These are phyloP conservation scores for Trypethelium eluteriae DNA, from an alignment of 495 filamentous ascomycete genomes.

Conservation along the genomic window DNA sequence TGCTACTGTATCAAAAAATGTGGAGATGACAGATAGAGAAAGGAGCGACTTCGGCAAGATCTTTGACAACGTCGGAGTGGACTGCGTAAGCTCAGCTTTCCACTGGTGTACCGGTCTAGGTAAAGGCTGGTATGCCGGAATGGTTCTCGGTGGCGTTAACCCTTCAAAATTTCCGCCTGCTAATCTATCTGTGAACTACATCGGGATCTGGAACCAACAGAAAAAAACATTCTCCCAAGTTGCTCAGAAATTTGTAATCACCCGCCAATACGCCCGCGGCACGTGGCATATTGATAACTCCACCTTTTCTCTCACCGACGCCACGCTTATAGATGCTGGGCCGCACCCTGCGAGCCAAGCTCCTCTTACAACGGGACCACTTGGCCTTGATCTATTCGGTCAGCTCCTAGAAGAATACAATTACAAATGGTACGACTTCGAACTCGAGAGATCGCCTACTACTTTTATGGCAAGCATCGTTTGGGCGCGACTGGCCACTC, in stretches of 20 bases:
- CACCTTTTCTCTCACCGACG: not conserved
- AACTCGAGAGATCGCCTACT: not conserved
- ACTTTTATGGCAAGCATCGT: slow-evolving; percentile 3
- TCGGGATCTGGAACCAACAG: not conserved
- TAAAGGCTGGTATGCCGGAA: not conserved
- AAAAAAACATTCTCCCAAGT: not conserved
- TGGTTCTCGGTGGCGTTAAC: not conserved
- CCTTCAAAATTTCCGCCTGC: not conserved
- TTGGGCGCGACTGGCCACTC: not conserved
- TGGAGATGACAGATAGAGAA: not conserved
- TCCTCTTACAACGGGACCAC: not conserved
- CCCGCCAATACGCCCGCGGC: not conserved
- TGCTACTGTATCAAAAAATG: not conserved
- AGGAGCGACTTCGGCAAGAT: not conserved
- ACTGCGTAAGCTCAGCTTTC: not conserved
- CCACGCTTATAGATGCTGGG: not conserved
- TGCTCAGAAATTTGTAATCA: not conserved
- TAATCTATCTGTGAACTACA: not conserved
- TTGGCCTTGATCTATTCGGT: slow-evolving; percentile 1
- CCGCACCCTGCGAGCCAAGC: not conserved
- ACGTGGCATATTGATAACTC: not conserved
- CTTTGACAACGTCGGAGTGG: not conserved
- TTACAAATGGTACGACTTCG: not conserved
- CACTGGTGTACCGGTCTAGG: not conserved
- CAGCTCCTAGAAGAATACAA: slow-evolving; percentile 6